A percentile compares a stretch with the other conserved stretches of the same genome.
Evolutionary conservation across 768 basidiomycete species (phyloP).

Genomic region (Exsudoporus frostii): DNA sequence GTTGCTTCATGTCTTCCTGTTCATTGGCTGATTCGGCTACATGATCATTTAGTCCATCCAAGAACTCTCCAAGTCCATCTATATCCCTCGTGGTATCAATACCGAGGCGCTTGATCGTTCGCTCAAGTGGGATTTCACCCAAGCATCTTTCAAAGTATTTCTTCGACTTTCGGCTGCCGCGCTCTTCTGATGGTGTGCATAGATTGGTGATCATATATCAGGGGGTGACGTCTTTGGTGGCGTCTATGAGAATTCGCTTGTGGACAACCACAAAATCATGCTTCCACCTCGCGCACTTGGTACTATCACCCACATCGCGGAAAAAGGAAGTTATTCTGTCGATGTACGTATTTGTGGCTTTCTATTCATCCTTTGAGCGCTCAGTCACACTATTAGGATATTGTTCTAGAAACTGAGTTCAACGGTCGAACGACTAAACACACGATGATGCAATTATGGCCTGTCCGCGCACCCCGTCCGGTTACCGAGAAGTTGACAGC

Average conservation of each 20-base stretch:
- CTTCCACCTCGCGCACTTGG: slow-evolving; percentile 90
- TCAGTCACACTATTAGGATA: slow-evolving; percentile 53
- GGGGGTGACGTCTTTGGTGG: slow-evolving; percentile 96
- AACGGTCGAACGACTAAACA: slow-evolving; percentile 92
- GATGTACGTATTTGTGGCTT: slow-evolving; percentile 51
- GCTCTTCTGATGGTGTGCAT: slow-evolving; percentile 7
- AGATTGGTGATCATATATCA: slow-evolving; percentile 96
- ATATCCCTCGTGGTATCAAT: slow-evolving; percentile 98
- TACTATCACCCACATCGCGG: slow-evolving; percentile 89
- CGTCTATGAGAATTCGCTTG: slow-evolving; percentile 96
- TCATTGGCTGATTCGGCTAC: slow-evolving; percentile 1
- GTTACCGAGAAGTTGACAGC: slow-evolving; percentile 95
- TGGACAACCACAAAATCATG: slow-evolving; percentile 98
- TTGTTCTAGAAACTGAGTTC: slow-evolving; percentile 96
- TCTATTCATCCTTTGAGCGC: not conserved
- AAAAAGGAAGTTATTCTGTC: slow-evolving; percentile 90
- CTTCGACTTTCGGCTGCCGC: not conserved
- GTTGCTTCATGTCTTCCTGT: slow-evolving; percentile 25
- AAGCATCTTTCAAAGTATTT: slow-evolving; percentile 68
- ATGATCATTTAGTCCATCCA: slow-evolving; percentile 66
- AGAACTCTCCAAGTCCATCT: slow-evolving; percentile 97
- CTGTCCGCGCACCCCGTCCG: slow-evolving; percentile 95
- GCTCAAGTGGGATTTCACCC: slow-evolving; percentile 94
- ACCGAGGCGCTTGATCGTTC: slow-evolving; percentile 89
- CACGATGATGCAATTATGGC: slow-evolving; percentile 98